These are phyloP conservation scores for Dactylellina sp. DNA, from an alignment of 2,329 filamentous ascomycete genomes.

Conservation along the genomic window DNA sequence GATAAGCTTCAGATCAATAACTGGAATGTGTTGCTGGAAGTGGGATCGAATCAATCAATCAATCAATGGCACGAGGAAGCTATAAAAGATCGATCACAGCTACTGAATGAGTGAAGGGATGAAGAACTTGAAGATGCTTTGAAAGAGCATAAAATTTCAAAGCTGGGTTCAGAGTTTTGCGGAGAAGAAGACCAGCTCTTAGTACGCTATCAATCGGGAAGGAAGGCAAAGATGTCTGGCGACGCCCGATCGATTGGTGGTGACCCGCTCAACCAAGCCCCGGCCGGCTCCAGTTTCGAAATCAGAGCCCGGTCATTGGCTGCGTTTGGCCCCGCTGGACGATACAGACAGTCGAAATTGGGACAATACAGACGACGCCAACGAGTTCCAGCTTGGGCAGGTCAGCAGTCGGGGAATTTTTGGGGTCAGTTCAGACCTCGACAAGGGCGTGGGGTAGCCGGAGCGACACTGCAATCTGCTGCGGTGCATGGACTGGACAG, in stretches of 20 bases:
- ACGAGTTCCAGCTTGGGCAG: constrained; percentile 1
- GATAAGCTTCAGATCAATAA: constrained; percentile 25
- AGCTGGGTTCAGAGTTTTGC: constrained; percentile 32
- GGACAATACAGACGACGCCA: constrained; percentile 13
- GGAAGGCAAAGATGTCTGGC: constrained; percentile 53
- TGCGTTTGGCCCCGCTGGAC: constrained; percentile 3
- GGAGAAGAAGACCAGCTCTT: constrained; percentile 34
- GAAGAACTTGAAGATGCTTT: not conserved
- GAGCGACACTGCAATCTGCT: too few relatives aligned
- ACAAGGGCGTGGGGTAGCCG: constrained; percentile 20
- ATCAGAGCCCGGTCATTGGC: constrained; percentile 37
- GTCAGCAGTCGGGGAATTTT: constrained; percentile 39
- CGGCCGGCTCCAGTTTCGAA: constrained; percentile 39
- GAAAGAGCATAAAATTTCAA: not conserved
- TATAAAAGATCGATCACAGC: not conserved
- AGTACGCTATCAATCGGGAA: constrained; percentile 46
- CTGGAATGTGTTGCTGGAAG: constrained; percentile 29
- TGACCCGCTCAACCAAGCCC: constrained; percentile 5
- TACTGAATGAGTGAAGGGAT: not conserved
- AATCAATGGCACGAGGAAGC: constrained; percentile 29
- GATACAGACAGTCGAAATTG: too few relatives aligned
- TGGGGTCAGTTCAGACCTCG: not conserved
- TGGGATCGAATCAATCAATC: not conserved
- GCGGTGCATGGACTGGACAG: not conserved
- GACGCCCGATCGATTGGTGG: constrained; percentile 48